phyloP scores from a whole-genome alignment of 208 protist species.

The Leishmania amazonensis region DNA sequence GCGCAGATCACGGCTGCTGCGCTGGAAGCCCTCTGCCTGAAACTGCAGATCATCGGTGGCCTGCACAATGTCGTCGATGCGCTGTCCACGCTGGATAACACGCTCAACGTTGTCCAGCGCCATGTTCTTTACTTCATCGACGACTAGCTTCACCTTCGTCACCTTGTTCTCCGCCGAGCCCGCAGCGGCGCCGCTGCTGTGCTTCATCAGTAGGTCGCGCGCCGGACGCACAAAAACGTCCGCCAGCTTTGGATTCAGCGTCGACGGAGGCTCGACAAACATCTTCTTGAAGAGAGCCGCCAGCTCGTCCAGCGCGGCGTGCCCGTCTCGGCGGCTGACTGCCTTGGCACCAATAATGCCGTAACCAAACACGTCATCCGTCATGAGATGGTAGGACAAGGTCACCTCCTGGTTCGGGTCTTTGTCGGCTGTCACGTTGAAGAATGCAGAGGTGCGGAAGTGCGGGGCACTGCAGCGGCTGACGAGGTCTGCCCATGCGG shows the following conservation, averaged over 20 bases:
- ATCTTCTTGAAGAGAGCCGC: conserved; percentile 81
- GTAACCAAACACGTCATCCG: conserved; percentile 74
- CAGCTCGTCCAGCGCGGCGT: conserved; percentile 74
- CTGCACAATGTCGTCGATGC: conserved; percentile 90
- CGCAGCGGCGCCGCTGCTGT: conserved; percentile 30
- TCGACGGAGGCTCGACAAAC: conserved; percentile 76
- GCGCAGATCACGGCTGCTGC: conserved; percentile 76
- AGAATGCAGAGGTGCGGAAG: conserved; percentile 75
- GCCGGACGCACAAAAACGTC: conserved; percentile 75
- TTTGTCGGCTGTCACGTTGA: conserved; percentile 42
- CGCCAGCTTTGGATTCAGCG: conserved; percentile 60
- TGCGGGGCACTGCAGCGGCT: conserved; percentile 78
- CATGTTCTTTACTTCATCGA: conserved; percentile 84
- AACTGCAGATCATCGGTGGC: conserved; percentile 88
- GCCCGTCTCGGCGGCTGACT: conserved; percentile 55
- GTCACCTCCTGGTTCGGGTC: conserved; percentile 45
- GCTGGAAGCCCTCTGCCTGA: conserved; percentile 88
- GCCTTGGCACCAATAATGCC: conserved; percentile 57
- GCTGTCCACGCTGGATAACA: conserved; percentile 77
- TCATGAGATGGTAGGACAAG: conserved; percentile 86
- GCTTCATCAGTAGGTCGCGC: conserved; percentile 62
- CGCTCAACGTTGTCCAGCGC: conserved; percentile 88
- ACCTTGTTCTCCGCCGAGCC: conserved; percentile 60
- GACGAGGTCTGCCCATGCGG: conserved; percentile 78
- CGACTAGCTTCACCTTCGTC: conserved; percentile 66